Conservation (phyloP, 225 moss, liverwort and hornwort genomes). For the Pleurozium schreberi region DNA sequence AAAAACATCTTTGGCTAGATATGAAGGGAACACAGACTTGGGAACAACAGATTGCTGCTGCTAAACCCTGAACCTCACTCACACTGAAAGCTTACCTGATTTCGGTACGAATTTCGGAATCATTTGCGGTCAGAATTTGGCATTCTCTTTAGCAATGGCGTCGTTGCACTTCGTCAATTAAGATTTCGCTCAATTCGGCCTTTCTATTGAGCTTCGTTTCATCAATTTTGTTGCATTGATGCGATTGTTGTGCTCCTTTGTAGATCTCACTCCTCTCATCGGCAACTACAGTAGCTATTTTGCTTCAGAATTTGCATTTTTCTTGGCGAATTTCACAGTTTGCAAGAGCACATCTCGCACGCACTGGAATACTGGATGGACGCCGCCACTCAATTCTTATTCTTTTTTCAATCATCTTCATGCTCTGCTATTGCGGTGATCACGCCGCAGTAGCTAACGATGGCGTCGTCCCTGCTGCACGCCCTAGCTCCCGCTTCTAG, state of each 20-base stretch:
- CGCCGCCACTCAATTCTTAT: background rate
- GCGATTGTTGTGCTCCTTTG: background rate
- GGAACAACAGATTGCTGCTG: background rate
- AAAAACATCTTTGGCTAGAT: background rate
- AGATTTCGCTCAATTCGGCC: background rate
- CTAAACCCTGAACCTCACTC: background rate
- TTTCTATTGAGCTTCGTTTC: background rate
- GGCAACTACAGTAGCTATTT: background rate
- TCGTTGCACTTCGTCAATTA: background rate
- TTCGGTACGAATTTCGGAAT: background rate
- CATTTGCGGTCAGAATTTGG: background rate
- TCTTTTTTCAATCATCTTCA: background rate
- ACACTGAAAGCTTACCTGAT: background rate
- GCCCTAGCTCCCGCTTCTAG: background rate
- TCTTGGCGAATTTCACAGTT: background rate
- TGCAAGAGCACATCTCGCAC: background rate
- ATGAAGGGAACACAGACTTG: background rate
- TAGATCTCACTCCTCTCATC: background rate
- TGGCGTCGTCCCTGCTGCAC: background rate
- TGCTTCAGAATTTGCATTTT: background rate
- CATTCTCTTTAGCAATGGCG: background rate
- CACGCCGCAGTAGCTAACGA: background rate
- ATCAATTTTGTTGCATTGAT: background rate
- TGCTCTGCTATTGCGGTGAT: background rate
- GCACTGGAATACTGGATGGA: background rate